Evolutionary conservation across 106 monocot species (phyloP).

Genomic region (Acorus gramineus): DNA sequence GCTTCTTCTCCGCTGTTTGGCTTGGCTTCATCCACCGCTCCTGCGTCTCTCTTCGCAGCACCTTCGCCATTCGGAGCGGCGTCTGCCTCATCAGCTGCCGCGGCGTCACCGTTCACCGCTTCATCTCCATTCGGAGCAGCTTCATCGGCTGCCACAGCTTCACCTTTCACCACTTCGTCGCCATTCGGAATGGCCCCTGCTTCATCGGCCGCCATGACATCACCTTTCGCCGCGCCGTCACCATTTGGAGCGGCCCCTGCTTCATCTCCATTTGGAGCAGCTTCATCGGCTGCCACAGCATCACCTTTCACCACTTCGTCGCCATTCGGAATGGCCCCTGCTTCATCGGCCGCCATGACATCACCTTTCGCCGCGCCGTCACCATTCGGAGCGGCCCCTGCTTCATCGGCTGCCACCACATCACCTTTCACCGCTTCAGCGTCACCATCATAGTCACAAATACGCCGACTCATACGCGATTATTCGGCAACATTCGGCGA

Average conservation of each 20-base stretch:
- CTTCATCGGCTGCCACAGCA: background rate
- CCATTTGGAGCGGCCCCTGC: background rate
- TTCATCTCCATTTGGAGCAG: background rate
- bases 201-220: background rate
- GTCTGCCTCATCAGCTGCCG: background rate
- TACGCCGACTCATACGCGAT: no score
- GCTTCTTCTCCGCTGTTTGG: conserved; percentile 1
- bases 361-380: no score
- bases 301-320: background rate
- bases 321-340: background rate
- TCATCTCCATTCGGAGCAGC: background rate
- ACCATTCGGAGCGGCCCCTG: conserved; percentile 2
- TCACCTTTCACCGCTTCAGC: background rate
- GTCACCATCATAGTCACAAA: no score
- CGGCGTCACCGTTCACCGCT: background rate
- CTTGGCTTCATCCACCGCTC: background rate
- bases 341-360: no score
- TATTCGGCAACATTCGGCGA: no score
- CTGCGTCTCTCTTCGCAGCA: background rate
- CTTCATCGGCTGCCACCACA: background rate
- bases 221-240: background rate
- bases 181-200: conserved; percentile 2
- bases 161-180: no score
- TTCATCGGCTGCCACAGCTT: background rate
- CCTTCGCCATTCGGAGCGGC: background rate